Evolutionary conservation across 1,139 yeast species (phyloP).

Genomic region (Hyphopichia fennica): DNA sequence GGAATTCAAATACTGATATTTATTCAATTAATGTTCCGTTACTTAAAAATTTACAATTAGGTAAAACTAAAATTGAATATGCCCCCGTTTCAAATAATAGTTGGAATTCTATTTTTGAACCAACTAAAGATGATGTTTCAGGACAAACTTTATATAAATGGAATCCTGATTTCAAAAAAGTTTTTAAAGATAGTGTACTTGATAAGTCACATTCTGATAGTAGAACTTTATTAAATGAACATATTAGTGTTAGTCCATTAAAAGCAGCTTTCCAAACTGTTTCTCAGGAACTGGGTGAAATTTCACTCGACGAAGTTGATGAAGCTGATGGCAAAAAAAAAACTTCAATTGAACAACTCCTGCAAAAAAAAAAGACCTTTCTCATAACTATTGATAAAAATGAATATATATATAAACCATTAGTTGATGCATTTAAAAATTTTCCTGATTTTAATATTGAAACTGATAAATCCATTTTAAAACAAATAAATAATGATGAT

Average conservation of each 20-base stretch:
- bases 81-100: constrained; percentile 77
- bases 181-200: constrained; percentile 57
- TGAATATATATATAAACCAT: constrained; percentile 62
- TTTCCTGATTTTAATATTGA: constrained; percentile 27
- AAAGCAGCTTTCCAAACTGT: constrained; percentile 69
- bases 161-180: constrained; percentile 79
- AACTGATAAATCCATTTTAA: constrained; percentile 21
- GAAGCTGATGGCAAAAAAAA: background rate
- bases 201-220: constrained; percentile 59
- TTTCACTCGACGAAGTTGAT: constrained; percentile 32
- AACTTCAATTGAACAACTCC: constrained; percentile 10
- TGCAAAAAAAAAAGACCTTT: constrained; percentile 9
- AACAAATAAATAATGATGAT: constrained; percentile 17
- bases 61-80: constrained; percentile 60
- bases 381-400: constrained; percentile 34
- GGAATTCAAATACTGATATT: constrained; percentile 62
- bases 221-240: constrained; percentile 50
- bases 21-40: constrained; percentile 87
- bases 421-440: constrained; percentile 41
- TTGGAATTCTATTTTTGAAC: constrained; percentile 65
- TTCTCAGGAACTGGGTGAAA: constrained; percentile 56
- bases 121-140: constrained; percentile 20
- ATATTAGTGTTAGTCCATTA: constrained; percentile 78
- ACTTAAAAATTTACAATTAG: constrained; percentile 45
- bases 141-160: constrained; percentile 56